phyloP scores from a whole-genome alignment of 2,329 filamentous ascomycete species.

The Fusarium nelsonii region DNA sequence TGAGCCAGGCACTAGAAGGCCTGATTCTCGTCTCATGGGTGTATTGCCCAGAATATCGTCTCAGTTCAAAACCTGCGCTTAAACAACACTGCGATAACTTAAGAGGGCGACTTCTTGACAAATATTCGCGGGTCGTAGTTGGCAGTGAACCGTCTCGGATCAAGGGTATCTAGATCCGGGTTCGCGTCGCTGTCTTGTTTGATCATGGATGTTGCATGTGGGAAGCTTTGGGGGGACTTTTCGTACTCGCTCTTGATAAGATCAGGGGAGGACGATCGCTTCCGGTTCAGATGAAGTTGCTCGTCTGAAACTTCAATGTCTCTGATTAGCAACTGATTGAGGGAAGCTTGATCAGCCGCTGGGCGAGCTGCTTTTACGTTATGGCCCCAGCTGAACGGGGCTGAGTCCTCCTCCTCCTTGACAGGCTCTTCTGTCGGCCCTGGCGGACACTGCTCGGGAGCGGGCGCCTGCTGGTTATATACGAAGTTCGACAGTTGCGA shows the following conservation, averaged over 20 bases:
- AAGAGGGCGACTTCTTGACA: neutral
- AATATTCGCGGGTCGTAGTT: neutral
- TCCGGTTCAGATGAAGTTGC: neutral
- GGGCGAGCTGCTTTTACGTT: constrained; percentile 6
- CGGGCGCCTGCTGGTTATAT: neutral
- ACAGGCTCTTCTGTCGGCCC: neutral
- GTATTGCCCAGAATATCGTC: too few species aligned
- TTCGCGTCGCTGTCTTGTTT: neutral
- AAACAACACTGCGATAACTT: neutral
- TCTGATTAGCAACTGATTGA: neutral
- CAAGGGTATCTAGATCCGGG: neutral
- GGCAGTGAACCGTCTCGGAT: neutral
- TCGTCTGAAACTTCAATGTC: neutral
- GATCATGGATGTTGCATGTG: neutral
- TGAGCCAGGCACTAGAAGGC: neutral
- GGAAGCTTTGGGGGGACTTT: too few species aligned
- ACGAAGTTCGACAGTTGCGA: neutral
- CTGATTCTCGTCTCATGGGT: neutral
- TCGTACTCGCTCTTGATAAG: neutral
- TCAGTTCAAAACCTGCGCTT: neutral
- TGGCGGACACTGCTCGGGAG: neutral
- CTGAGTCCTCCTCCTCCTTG: neutral
- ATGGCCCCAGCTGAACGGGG: constrained; percentile 1
- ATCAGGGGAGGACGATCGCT: neutral
- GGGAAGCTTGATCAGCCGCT: neutral